phyloP scores from a whole-genome alignment of 345 rosid species.

The Syzygium aqueum region DNA sequence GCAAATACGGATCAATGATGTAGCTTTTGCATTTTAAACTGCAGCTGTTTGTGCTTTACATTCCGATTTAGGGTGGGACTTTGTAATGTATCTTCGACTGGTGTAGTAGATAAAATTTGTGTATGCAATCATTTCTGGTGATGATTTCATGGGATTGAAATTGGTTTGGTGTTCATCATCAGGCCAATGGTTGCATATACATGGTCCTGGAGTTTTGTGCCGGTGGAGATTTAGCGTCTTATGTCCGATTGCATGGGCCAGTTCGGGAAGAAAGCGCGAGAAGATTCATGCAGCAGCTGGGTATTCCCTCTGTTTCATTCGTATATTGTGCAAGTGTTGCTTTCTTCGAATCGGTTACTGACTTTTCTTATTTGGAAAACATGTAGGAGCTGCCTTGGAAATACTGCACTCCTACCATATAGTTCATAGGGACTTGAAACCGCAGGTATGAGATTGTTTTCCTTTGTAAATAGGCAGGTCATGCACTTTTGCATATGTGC shows the following conservation, averaged over 20 bases:
- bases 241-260: slow-evolving; percentile 33
- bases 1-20: background rate
- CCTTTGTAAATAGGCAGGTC: background rate
- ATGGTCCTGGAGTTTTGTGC: slow-evolving; percentile 52
- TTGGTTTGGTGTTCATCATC: background rate
- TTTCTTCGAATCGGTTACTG: background rate
- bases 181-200: slow-evolving; percentile 33
- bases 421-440: slow-evolving; percentile 62
- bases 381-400: slow-evolving; percentile 55
- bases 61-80: background rate
- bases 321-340: background rate
- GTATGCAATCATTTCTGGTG: background rate
- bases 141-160: background rate
- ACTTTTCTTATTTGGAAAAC: background rate
- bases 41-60: background rate
- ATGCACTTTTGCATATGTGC: background rate
- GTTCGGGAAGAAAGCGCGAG: slow-evolving; percentile 39
- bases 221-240: slow-evolving; percentile 52
- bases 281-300: slow-evolving; percentile 55
- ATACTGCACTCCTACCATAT: slow-evolving; percentile 41
- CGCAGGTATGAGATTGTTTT: slow-evolving; percentile 26
- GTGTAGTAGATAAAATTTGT: background rate
- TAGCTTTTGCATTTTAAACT: background rate
- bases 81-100: background rate
- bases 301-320: slow-evolving; percentile 10